Evolutionary conservation across 352 stramenopile species (phyloP).

Genomic region (Pythium diclinum): DNA sequence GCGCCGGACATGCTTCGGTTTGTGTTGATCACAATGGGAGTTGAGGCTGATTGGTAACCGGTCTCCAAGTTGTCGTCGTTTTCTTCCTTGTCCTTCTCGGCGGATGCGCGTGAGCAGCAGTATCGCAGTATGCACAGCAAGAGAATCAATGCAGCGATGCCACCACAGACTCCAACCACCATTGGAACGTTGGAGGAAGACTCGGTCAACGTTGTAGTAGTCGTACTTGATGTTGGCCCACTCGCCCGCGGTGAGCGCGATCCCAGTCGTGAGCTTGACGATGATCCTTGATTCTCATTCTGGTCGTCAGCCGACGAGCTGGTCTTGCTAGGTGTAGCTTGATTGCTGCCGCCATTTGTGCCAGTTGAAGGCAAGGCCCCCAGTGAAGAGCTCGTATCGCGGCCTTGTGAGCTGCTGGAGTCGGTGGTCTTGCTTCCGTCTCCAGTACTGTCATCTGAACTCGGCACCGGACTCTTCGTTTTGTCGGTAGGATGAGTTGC

Average conservation of each 20-base stretch:
- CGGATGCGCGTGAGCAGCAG: background rate
- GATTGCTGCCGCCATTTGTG: background rate
- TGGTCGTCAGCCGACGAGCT: background rate
- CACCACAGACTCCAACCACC: background rate
- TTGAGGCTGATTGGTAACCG: background rate
- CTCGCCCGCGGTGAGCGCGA: background rate
- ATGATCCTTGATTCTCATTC: background rate
- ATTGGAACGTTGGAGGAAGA: background rate
- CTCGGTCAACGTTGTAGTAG: background rate
- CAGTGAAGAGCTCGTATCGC: background rate
- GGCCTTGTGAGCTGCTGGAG: background rate
- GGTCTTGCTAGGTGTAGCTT: background rate
- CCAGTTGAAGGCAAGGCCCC: background rate
- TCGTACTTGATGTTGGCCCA: background rate
- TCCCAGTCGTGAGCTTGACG: background rate
- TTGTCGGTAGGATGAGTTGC: background rate
- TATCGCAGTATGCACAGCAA: background rate
- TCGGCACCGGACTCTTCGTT: background rate
- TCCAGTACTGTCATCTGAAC: background rate
- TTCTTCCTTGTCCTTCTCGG: background rate
- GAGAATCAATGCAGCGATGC: background rate
- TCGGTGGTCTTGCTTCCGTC: background rate
- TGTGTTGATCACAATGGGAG: background rate
- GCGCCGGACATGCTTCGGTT: background rate
- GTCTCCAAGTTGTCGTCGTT: background rate